Percentiles rank a stretch among this genome's conserved stretches.
Evolutionary conservation across 768 basidiomycete genomes (phyloP).

Genomic region (Phylloporus arenicola): DNA sequence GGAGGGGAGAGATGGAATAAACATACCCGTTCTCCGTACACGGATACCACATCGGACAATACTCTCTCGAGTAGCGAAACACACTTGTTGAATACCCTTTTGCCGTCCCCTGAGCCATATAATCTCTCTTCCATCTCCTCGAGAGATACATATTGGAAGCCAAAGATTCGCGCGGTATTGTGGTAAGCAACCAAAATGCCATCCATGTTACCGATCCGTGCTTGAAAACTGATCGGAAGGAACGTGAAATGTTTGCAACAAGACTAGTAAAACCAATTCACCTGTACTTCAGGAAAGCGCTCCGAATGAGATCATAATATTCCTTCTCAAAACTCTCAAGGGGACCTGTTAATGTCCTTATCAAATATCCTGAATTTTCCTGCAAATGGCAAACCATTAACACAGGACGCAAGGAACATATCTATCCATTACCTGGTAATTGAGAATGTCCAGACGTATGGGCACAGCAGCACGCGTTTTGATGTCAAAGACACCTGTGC

Average conservation of each 20-base stretch:
- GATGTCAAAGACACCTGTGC: conserved; percentile 90
- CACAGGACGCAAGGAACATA: background rate
- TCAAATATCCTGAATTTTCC: conserved; percentile 78
- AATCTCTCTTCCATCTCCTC: conserved; percentile 82
- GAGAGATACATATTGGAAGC: conserved; percentile 89
- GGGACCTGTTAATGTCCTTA: conserved; percentile 56
- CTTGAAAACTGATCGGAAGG: conserved; percentile 69
- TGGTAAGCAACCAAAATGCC: conserved; percentile 87
- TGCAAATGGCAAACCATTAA: conserved; percentile 21
- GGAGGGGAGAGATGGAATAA: background rate
- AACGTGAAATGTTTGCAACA: background rate
- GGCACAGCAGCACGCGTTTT: conserved; percentile 88
- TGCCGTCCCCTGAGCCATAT: conserved; percentile 56
- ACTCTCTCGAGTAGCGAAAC: conserved; percentile 66
- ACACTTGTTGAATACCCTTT: conserved; percentile 71
- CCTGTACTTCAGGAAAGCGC: conserved; percentile 94
- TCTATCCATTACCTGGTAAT: conserved; percentile 52
- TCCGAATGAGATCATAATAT: conserved; percentile 90
- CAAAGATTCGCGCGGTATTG: conserved; percentile 82
- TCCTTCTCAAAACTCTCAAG: conserved; percentile 86
- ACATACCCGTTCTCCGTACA: conserved; percentile 65
- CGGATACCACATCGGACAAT: conserved; percentile 47
- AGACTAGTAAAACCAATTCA: conserved; percentile 23
- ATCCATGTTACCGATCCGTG: conserved; percentile 94
- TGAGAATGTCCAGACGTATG: conserved; percentile 79